phyloP scores from a whole-genome alignment of 78 protist species.

The Dictyostelium capitatum region DNA sequence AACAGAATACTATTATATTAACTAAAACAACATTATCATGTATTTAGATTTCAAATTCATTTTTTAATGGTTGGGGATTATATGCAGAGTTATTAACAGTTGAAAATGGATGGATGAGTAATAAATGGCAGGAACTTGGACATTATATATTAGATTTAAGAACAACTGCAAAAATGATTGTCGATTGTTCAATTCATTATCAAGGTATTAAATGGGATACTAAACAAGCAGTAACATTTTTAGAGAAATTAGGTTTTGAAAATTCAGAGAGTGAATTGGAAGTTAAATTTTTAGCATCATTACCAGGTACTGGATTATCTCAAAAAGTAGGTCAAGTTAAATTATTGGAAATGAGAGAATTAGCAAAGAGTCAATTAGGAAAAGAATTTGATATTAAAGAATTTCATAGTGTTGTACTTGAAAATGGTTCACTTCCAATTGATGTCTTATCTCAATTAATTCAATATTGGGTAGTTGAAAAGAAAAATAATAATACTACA shows the following conservation, averaged over 20 bases:
- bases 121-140: slow-evolving; percentile 26
- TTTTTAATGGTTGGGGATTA: slow-evolving; percentile 32
- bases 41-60: slow-evolving; percentile 25
- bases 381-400: slow-evolving; percentile 12
- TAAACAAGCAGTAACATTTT: background rate
- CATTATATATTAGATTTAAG: slow-evolving; percentile 40
- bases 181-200: slow-evolving; percentile 40
- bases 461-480: slow-evolving; percentile 42
- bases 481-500: background rate
- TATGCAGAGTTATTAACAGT: slow-evolving; percentile 21
- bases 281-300: background rate
- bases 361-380: slow-evolving; percentile 14
- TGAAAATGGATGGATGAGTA: slow-evolving; percentile 28
- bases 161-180: background rate
- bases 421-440: slow-evolving; percentile 48
- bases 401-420: slow-evolving; percentile 34
- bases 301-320: slow-evolving; percentile 38
- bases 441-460: slow-evolving; percentile 33
- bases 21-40: too few species aligned
- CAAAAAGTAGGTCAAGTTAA: slow-evolving; percentile 48
- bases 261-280: background rate
- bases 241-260: slow-evolving; percentile 17
- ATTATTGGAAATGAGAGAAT: slow-evolving; percentile 25
- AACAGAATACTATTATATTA: background rate
- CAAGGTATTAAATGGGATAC: slow-evolving; percentile 52